Base-by-base conservation (phyloP, 257 asterid genomes). In the Solanum sitiens region DNA sequence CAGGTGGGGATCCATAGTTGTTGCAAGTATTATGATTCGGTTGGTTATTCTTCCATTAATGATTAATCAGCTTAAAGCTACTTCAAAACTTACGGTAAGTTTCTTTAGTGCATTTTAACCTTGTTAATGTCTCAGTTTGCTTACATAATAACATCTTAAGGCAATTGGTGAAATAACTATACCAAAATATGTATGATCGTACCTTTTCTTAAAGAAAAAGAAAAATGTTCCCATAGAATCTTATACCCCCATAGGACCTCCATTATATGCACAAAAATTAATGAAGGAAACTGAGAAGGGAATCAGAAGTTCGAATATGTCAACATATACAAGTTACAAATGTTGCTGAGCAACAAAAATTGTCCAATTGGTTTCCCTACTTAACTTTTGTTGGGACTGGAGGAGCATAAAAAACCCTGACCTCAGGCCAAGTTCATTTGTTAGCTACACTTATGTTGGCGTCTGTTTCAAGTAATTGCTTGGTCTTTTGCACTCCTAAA, bases 1-100 rank as follows among this genome's bases (percentile, higher is more conserved):
- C 92, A 97, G 99, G 99, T 97, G 99, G 98, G 95, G 92, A 79
- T 90, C 99, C 18, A 93, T 97, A 86, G 92, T 87, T 83, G 72
- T 73, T 86, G 90, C 99, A 85, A 93, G 98, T 11, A 20, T 96
- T 87, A 40, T 95, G 84, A 96, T 97, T 89, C 96, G 98, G 61
- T 30, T 50, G 47, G 5, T 91, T 67, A 93, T 93, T 87, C 65
- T 95, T 91, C 99, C 99, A 20, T 86, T 97, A 86, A 84, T 94
- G 90, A 88, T 97, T 75, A 90, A 95, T 92, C 98, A 94, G 90
- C 89, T 97, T 89, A 97, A 95, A 92, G 87, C 98, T 76, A 93
- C 98, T 79, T 76, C 99, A 72, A 94, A 92, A 89, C 92, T 97
- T 33, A 86, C 96, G 27, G 99, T 97, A 92, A 95, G 98, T 87